Evolutionary conservation across 306 rosid genomes (phyloP).

Genomic region (Vicia sativa): DNA sequence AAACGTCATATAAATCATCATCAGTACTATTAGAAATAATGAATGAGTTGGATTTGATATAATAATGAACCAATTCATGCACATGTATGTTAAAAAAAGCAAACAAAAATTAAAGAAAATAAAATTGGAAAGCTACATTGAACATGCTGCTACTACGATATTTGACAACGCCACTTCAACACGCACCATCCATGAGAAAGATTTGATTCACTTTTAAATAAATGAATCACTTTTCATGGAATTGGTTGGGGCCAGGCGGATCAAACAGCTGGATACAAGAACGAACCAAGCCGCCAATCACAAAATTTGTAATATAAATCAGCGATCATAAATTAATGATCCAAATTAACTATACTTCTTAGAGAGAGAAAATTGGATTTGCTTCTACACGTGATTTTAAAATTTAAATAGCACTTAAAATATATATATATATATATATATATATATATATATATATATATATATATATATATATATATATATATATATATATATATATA

Average conservation of each 20-base stretch:
- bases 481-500: no score
- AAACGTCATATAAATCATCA: not conserved
- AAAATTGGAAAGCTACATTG: not conserved
- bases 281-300: not conserved
- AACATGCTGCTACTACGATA: not conserved
- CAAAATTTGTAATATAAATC: not conserved
- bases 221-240: slow-evolving; percentile 27
- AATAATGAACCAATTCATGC: slow-evolving; percentile 1
- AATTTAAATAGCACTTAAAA: no score
- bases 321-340: no score
- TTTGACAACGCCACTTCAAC: slow-evolving; percentile 29
- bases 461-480: no score
- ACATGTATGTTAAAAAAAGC: not conserved
- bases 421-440: no score
- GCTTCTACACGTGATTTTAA: no score
- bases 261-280: not conserved
- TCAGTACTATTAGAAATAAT: not conserved
- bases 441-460: no score
- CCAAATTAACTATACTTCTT: no score
- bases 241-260: slow-evolving; percentile 4
- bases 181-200: slow-evolving; percentile 35
- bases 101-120: not conserved
- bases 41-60: not conserved
- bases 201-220: not conserved
- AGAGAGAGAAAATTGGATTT: no score